Evolutionary conservation across 2,329 filamentous ascomycete species (phyloP).

Genomic region (Fusarium verrucosum): DNA sequence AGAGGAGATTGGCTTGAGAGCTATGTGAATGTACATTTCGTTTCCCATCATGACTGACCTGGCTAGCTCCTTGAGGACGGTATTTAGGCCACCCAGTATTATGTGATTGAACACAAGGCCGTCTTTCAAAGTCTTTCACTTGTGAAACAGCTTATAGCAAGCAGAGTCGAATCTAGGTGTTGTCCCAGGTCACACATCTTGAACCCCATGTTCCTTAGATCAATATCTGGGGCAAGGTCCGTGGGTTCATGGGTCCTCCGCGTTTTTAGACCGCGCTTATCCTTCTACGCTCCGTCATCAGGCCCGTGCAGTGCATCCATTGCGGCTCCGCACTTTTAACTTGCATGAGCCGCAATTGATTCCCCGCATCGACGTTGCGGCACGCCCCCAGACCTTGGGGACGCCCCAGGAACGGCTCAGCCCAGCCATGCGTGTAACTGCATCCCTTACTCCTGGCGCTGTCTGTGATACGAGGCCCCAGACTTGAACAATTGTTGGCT

Average conservation of each 20-base stretch:
- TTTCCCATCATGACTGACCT: constrained; percentile 28
- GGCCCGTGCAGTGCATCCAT: constrained; percentile 37
- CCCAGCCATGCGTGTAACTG: constrained; percentile 13
- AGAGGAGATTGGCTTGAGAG: constrained; percentile 15
- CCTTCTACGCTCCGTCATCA: constrained; percentile 27
- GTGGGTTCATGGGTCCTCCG: constrained; percentile 40
- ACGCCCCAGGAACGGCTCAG: constrained; percentile 20
- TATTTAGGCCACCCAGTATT: neutral
- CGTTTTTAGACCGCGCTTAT: constrained; percentile 39
- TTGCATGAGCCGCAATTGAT: constrained; percentile 47
- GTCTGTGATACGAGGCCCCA: constrained; percentile 39
- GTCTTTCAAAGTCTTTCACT: neutral
- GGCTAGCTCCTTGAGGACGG: constrained; percentile 4
- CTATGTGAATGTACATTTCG: constrained; percentile 19
- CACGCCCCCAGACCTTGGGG: constrained; percentile 23
- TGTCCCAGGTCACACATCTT: constrained; percentile 23
- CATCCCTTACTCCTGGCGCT: constrained; percentile 38
- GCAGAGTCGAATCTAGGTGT: constrained; percentile 14
- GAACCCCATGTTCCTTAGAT: constrained; percentile 15
- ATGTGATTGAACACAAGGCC: neutral
- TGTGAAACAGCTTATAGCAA: neutral
- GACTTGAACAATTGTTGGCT: constrained; percentile 33
- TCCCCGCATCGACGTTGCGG: constrained; percentile 42
- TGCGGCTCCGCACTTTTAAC: constrained; percentile 46
- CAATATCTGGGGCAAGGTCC: constrained; percentile 35